Base-by-base conservation (phyloP, 768 basidiomycete genomes). In the Peribolospora kevripleyi region DNA sequence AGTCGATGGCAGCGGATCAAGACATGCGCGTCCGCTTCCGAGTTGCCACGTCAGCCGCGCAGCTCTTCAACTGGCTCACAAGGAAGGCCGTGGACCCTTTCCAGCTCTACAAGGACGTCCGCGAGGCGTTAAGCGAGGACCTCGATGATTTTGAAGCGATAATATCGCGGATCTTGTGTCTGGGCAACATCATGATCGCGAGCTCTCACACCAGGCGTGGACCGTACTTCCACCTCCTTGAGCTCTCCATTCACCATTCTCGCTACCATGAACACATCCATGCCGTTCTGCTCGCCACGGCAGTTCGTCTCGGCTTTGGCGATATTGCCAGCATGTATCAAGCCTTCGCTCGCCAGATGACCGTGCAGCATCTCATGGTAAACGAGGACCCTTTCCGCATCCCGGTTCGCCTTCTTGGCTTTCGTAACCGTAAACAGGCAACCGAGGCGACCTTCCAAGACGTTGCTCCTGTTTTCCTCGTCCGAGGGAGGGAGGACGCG, bases 1-100 rank as follows among this genome's bases (percentile, higher is more conserved):
- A 76, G 8, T 64, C 64, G 38, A 60, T 84, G 61, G 73, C 72
- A 25, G 62, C 67, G n/a, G 83, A 97, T 65, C 67, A 70, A 46
- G 90, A 97, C 63, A 77, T 82, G 14, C 76, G 87, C 41, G 81
- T 93, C 49, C 78, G 91, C 11, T 82, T 87, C 63, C 78, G 83
- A 40, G 75, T 74, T 1, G 81, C 81, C 1, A 68, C 84, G 60
- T 69, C 73, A 3, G 65, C 74, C 2, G 70, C 76, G 13, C 50
- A 54, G 5, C 57, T 69, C 4, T 69, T 71, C 49, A 61, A 62
- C n/a, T 55, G 67, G 7, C 53, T 49, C 42, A 54, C 38, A 37
- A 40, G 6, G 43, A 47, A 41, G 46, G 42, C 25, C 5, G 2
- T 47, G 10, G 6, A 40, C 38, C 52, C 40, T 2, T 47, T 55